Evolutionary conservation across 768 basidiomycete species (phyloP), one percentile per base, ranked within the genome.

Genomic region (Boletus subparvulus): DNA sequence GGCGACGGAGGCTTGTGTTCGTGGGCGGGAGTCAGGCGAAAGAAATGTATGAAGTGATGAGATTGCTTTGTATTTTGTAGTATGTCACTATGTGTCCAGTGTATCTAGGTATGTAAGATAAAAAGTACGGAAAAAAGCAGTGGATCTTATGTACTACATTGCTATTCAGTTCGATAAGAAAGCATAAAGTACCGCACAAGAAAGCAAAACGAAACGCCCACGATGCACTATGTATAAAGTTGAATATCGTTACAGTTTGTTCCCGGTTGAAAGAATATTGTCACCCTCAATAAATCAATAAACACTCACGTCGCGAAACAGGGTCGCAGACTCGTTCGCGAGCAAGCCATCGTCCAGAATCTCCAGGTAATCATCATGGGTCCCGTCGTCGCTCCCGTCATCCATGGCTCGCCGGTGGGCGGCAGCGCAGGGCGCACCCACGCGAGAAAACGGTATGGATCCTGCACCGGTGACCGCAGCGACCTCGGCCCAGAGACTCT

Each of bases 401-500:
- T 55, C 62, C 35, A 44, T 41, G 12, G 11, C 37, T 1, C 40
- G 39, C 14, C 45, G 26, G 32, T 54, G 28, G 36, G 57, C 55
- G 6, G 35, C 19, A 13, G 49, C 59, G 40, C 66, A 67, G 0
- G 55, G 42, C 6, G 55, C 47, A 16, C 65, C 61, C 30, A 26
- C 50, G 43, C 58, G 65, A 1, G 62, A 52, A 35, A 71, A 61
- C 49, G 59, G 24, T 9, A 53, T 37, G 4, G 59, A 56, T 21
- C 54, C 60, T 0, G 43, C 47, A 16, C 59, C 62, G 3, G 68
- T 70, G 41, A 55, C 63, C 32, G 61, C 66, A 41, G 64, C 61
- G 26, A 72, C 59, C 47, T 72, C 70, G 19, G 64, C 62, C 68
- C 70, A 73, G 14, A 72, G 49, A 46, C 48, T 58, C 46, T 58